Evolutionary conservation across 2,329 filamentous ascomycete genomes (phyloP), one percentile per base, ranked within the genome.

Genomic region (Fusarium gaditjirri): DNA sequence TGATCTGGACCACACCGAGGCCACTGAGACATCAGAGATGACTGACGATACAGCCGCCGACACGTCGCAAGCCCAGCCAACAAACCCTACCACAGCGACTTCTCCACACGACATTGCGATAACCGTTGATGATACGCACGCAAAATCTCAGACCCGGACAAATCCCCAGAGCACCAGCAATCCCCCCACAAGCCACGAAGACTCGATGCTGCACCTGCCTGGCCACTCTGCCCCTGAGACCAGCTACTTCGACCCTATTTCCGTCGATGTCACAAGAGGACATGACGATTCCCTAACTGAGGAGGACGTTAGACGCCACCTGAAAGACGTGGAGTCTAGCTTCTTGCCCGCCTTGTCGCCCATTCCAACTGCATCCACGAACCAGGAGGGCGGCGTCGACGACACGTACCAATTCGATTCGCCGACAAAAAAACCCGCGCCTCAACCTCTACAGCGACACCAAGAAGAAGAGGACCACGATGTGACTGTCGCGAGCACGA

Each of bases 291-390:
- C 86, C 7, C 78, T 88, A 44, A 85, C 85, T 46, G 87, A 89
- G 71, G 84, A 86, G 50, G 84, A 84, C 46, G 84, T 90, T 25
- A 83, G 85, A 68, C 85, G 86, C 61, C 89, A 91, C 76, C 79
- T 92, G 25, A 85, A 87, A 73, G 90, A 92, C 75, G 85, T 91
- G 69, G 90, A 92, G 76, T 91, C 90, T 38, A 92, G 90, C 80
- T 92, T 92, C 75, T 78, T 90, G 60, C 86, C 88, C 4, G 84
- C 86, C 10, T 78, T 88, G 10, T 91, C 89, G 12, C 89, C 89
- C 17, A 84, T 90, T 50, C 84, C 84, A 39, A 82, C 82, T 35
- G 82, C 84, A 55, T 80, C 83, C 14, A 80, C 83, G 38, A 82
- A 82, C 70, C 71, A 46, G 41, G 66, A 71, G 25, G 75, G 72